Conservation (phyloP, 441 rosid genomes). For the Heliophila coronopifolia region DNA sequence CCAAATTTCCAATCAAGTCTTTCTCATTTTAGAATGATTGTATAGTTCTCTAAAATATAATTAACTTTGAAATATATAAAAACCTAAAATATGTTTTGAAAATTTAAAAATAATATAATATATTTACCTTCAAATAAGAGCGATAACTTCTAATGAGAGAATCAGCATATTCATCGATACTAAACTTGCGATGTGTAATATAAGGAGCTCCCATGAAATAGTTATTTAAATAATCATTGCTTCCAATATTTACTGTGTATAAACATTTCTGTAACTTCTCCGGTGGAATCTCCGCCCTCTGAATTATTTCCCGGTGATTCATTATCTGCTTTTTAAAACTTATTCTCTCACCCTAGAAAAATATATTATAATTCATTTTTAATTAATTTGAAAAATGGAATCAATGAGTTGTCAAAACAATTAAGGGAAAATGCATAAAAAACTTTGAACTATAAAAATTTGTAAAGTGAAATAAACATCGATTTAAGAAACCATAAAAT, state of each 20-base stretch:
- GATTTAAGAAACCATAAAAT: no score
- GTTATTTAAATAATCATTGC: conserved; percentile 52
- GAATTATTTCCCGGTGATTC: conserved; percentile 30
- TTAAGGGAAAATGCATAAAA: no score
- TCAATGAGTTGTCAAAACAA: no score
- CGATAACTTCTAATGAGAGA: conserved; percentile 33
- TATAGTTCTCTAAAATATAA: no score
- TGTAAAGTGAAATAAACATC: no score
- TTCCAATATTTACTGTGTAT: conserved; percentile 47
- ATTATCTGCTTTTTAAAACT: conserved; percentile 36
- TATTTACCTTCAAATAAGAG: conserved; percentile 37
- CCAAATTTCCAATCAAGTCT: no score
- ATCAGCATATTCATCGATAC: conserved; percentile 35
- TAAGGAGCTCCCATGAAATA: conserved; percentile 42
- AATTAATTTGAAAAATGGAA: no score
- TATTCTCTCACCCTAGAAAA: conserved; percentile 35
- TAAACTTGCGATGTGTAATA: conserved; percentile 15
- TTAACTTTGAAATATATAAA: no score
- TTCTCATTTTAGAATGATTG: no score
- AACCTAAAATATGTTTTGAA: no score
- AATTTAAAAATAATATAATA: no score
- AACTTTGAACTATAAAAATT: no score
- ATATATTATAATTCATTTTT: neutral
- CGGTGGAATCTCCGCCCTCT: conserved; percentile 4
- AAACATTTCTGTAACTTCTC: conserved; percentile 36